These are phyloP conservation scores for Trichaptum fuscoviolaceum DNA, from an alignment of 768 basidiomycete species.

Conservation along the genomic window DNA sequence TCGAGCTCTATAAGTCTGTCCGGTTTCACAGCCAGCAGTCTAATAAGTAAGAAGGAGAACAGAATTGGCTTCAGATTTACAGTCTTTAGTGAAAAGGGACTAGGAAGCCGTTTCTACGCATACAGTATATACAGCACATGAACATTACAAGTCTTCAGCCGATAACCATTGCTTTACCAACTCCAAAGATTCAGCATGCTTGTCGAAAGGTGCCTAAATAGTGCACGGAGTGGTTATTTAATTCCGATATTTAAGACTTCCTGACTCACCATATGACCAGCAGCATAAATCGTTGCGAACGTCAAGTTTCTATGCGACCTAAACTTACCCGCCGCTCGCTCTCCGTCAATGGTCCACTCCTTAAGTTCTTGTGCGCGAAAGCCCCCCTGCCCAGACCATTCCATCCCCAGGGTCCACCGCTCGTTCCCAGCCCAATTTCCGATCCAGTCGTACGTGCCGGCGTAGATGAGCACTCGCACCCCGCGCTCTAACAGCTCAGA, in stretches of 20 bases:
- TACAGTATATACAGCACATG: too few species aligned
- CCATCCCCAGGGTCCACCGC: constrained; percentile 50
- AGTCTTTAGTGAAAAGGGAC: too few species aligned
- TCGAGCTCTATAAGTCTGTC: too few species aligned
- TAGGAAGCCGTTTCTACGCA: too few species aligned
- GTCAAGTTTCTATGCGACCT: constrained; percentile 54
- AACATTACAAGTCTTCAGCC: constrained; percentile 12
- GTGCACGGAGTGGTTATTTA: too few species aligned
- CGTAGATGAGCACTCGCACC: constrained; percentile 48
- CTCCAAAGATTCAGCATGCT: constrained; percentile 47
- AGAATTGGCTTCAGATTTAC: too few species aligned
- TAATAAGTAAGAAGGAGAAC: too few species aligned
- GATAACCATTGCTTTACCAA: constrained; percentile 48
- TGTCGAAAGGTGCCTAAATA: constrained; percentile 44
- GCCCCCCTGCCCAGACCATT: constrained; percentile 52
- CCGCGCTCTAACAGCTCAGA: constrained; percentile 49
- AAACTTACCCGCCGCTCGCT: constrained; percentile 46
- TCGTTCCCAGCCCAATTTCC: constrained; percentile 67
- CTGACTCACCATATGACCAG: constrained; percentile 67
- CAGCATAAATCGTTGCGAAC: constrained; percentile 57
- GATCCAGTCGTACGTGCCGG: constrained; percentile 50
- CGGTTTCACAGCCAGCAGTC: too few species aligned
- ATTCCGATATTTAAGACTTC: too few species aligned
- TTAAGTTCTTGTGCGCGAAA: constrained; percentile 39
- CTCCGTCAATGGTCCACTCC: constrained; percentile 52